Evolutionary conservation across 2,329 filamentous ascomycete genomes (phyloP).

Genomic region (Colletotrichum sansevieriae): DNA sequence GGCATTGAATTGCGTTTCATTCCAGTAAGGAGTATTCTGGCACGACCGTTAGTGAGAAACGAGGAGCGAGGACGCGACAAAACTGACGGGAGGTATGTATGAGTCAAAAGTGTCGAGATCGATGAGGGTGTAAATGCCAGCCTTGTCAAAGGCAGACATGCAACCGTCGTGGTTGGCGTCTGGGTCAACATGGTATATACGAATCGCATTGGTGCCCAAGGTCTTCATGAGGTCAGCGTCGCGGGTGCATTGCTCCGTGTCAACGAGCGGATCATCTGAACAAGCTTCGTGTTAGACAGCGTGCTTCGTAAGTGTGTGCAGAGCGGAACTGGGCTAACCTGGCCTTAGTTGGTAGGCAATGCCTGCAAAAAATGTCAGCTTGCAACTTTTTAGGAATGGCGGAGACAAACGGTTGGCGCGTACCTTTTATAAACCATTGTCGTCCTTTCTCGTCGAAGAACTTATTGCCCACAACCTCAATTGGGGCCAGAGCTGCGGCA

Average conservation of each 20-base stretch:
- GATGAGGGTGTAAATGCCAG: slow-evolving; percentile 86
- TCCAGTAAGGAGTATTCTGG: slow-evolving; percentile 77
- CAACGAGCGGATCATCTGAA: slow-evolving; percentile 78
- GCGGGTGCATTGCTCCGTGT: slow-evolving; percentile 80
- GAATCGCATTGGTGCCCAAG: slow-evolving; percentile 85
- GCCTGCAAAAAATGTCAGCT: slow-evolving; percentile 59
- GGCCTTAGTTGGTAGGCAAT: slow-evolving; percentile 76
- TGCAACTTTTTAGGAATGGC: not conserved
- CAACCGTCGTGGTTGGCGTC: slow-evolving; percentile 79
- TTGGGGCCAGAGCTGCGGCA: slow-evolving; percentile 59
- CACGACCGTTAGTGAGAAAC: slow-evolving; percentile 1
- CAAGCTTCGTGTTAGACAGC: slow-evolving; percentile 27
- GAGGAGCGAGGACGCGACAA: not conserved
- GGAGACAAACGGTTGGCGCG: slow-evolving; percentile 39
- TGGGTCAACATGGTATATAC: slow-evolving; percentile 89
- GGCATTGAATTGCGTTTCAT: slow-evolving; percentile 74
- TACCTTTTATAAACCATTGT: slow-evolving; percentile 89
- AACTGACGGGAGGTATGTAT: slow-evolving; percentile 72
- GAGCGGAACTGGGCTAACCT: slow-evolving; percentile 46
- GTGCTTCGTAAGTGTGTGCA: slow-evolving; percentile 17
- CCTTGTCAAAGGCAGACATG: slow-evolving; percentile 84
- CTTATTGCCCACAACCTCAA: slow-evolving; percentile 78
- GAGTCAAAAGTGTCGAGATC: slow-evolving; percentile 84
- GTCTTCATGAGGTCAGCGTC: slow-evolving; percentile 84
- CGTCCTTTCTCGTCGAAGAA: slow-evolving; percentile 86